Evolutionary conservation across 202 grass and related monocot species (phyloP).

Genomic region (Bolboschoenoplectus hybrid): DNA sequence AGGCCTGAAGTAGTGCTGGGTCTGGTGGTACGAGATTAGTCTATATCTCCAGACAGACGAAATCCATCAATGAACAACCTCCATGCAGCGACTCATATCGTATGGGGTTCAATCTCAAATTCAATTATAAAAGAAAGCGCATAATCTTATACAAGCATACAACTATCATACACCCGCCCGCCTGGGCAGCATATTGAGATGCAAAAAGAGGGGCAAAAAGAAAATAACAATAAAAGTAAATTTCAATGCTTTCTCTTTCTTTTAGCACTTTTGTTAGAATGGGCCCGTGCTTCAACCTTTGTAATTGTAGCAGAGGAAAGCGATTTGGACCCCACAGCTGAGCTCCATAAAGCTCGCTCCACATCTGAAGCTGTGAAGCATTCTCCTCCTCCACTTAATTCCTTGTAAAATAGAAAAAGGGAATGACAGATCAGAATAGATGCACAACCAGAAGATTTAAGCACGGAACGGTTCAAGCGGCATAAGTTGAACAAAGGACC

Average conservation of each 20-base stretch:
- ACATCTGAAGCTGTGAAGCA: slow-evolving; percentile 71
- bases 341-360: slow-evolving; percentile 82
- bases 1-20: no score
- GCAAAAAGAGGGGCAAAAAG: not conserved
- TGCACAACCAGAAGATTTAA: not conserved
- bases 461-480: not conserved
- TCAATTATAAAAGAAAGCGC: no score
- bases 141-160: not conserved
- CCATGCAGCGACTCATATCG: no score
- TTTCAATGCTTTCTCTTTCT: slow-evolving; percentile 65
- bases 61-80: no score
- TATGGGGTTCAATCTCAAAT: no score
- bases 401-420: slow-evolving; percentile 51
- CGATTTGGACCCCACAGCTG: slow-evolving; percentile 52
- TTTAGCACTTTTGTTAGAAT: slow-evolving; percentile 51
- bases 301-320: slow-evolving; percentile 34
- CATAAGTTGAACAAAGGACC: not conserved
- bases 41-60: no score
- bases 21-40: no score
- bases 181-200: not conserved
- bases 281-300: slow-evolving; percentile 22
- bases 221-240: not conserved
- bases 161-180: not conserved
- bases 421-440: slow-evolving; percentile 5
- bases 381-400: slow-evolving; percentile 63